Evolutionary conservation across 495 filamentous ascomycete species (phyloP), one percentile per base, ranked within the genome.

Genomic region (Penicillium psychrofluorescens): DNA sequence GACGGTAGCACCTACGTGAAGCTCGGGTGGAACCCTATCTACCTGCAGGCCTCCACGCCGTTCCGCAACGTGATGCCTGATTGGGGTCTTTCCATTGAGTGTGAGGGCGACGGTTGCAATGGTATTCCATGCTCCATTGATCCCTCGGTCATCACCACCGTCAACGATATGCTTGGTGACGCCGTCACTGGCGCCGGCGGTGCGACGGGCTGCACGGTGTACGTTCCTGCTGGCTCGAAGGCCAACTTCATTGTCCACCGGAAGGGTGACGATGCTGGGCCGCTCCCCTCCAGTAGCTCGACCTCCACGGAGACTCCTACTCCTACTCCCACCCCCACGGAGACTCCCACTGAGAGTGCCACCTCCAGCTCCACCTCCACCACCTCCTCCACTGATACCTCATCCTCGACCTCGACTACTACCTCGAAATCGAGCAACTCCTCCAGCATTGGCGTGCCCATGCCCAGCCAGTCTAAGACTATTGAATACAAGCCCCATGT

Each of bases 1-100:
- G 64, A 60, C 41, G 86, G 85, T 40, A 66, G 76, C 41, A 88
- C 86, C 3, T 90, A 78, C 50, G 69, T 85, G 40, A 90, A 86
- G 70, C 73, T 92, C 41, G 85, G 79, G 38, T 88, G 84, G 77
- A 90, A 90, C 67, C 86, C 86, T 31, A 83, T 87, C 46, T 90
- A 79, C 52, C 72, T 82, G 40, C 74, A 75, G 52, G 66, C 70
- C 11, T 51, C 72, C 29, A 75, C 72, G n/a, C 70, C 71, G 1
- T 80, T 87, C 58, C 66, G 68, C 35, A 63, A 75, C 46, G 72
- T 66, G 9, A 70, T 72, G 45, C 85, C 86, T 6, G 72, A 64
- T 15, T 91, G 76, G 44, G 85, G 86, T 54, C 63, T 90, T 30
- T 78, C 79, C 53, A 82, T 91, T 53, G 78, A 79, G 53, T 91